These are phyloP conservation scores for Chrysochromulina tobinii DNA, from an alignment of 78 protist genomes.

Conservation along the genomic window DNA sequence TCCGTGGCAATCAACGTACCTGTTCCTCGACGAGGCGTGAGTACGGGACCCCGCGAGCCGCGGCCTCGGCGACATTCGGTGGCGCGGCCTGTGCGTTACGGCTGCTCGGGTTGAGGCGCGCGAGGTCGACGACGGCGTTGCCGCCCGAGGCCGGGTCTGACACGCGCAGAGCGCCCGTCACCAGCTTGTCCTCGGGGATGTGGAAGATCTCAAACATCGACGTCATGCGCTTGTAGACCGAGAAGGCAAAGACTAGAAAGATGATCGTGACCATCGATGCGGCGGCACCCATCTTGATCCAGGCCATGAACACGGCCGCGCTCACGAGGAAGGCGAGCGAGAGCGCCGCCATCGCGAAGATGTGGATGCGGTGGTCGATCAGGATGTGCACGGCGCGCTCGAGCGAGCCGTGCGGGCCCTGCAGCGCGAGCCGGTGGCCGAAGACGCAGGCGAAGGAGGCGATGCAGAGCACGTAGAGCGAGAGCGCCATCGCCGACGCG, in stretches of 20 bases:
- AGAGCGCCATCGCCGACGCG: neutral
- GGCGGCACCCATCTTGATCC: constrained; percentile 13
- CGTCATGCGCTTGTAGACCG: neutral
- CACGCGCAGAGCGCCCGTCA: neutral
- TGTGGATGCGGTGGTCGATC: neutral
- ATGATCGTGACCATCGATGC: neutral
- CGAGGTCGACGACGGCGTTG: neutral
- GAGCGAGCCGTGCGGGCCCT: neutral
- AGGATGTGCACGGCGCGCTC: neutral
- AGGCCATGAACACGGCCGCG: neutral
- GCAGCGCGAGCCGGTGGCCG: constrained; percentile 22
- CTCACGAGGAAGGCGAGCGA: neutral
- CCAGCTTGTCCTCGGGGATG: neutral
- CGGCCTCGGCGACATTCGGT: no score
- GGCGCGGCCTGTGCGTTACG: no score
- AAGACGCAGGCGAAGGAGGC: neutral
- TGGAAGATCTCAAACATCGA: neutral
- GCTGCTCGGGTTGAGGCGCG: neutral
- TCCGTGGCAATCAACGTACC: no score
- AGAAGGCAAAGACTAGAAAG: neutral
- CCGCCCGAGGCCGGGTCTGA: neutral
- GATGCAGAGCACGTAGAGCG: neutral
- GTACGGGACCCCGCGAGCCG: no score
- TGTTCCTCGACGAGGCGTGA: no score
- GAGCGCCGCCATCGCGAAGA: neutral